phyloP scores from a whole-genome alignment of 2,329 filamentous ascomycete genomes.

The Hirsutella thompsonii region DNA sequence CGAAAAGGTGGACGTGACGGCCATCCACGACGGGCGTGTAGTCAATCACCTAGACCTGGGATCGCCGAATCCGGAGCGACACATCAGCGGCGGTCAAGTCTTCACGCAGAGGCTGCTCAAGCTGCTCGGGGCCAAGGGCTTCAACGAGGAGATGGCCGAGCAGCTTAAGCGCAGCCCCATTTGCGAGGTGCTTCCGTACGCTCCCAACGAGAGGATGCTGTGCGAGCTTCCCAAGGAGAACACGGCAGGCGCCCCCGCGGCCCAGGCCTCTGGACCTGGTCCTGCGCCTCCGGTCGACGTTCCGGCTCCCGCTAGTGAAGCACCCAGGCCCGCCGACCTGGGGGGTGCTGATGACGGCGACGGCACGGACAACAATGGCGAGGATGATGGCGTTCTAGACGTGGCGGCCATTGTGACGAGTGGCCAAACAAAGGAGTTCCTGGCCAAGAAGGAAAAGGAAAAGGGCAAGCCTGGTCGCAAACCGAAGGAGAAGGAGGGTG shows the following conservation, averaged over 20 bases:
- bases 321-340: constrained; percentile 18
- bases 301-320: constrained; percentile 10
- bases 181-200: constrained; percentile 53
- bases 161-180: constrained; percentile 54
- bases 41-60: constrained; percentile 53
- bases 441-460: constrained; percentile 70
- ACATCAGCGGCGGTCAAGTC: constrained; percentile 69
- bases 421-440: constrained; percentile 69
- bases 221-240: constrained; percentile 35
- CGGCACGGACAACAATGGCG: constrained; percentile 22
- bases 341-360: constrained; percentile 27
- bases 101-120: constrained; percentile 65
- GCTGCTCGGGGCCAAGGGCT: constrained; percentile 47
- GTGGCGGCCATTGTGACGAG: constrained; percentile 76
- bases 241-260: constrained; percentile 8
- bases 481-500: constrained; percentile 42
- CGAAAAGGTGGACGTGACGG: constrained; percentile 86
- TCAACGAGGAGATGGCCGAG: constrained; percentile 55
- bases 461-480: constrained; percentile 46
- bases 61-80: constrained; percentile 33
- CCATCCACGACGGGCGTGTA: constrained; percentile 70
- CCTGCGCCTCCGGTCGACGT: constrained; percentile 8
- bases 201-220: constrained; percentile 25
- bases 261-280: constrained; percentile 6
- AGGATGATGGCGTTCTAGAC: constrained; percentile 64